A percentile compares a stretch with the other conserved stretches of the same genome.
phyloP scores from a whole-genome alignment of 2,329 filamentous ascomycete genomes.

The Talaromyces amestolkiae region DNA sequence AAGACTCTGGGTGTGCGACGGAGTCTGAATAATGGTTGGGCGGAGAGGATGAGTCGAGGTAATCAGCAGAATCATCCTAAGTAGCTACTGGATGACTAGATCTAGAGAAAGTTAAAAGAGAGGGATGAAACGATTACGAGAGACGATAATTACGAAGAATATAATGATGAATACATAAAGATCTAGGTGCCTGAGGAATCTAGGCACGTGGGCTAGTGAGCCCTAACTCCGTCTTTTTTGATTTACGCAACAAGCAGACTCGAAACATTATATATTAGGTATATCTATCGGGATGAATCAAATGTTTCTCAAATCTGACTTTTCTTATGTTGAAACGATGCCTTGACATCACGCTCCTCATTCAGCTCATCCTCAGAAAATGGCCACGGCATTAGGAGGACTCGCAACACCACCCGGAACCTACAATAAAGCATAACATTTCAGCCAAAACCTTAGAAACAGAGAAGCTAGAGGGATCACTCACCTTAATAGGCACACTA shows the following conservation, averaged over 20 bases:
- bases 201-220: neutral
- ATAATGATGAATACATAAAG: neutral
- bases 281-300: neutral
- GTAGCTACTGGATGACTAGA: neutral
- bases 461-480: neutral
- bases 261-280: too few species aligned
- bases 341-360: neutral
- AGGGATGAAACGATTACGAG: neutral
- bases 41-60: conserved; percentile 24
- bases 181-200: neutral
- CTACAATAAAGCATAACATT: neutral
- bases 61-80: conserved; percentile 10
- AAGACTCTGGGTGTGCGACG: conserved; percentile 45
- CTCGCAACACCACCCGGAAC: neutral
- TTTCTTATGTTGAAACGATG: neutral
- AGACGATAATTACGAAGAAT: neutral
- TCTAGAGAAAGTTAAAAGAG: too few species aligned
- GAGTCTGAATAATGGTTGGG: conserved; percentile 43
- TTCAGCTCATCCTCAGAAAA: neutral
- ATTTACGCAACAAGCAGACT: neutral
- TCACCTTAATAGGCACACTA: conserved; percentile 6
- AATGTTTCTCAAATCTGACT: too few species aligned
- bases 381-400: neutral
- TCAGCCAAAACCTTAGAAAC: too few species aligned
- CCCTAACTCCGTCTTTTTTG: neutral